These are phyloP conservation scores for Aureobasidium lini DNA, from an alignment of 2,329 filamentous ascomycete genomes.

Conservation along the genomic window DNA sequence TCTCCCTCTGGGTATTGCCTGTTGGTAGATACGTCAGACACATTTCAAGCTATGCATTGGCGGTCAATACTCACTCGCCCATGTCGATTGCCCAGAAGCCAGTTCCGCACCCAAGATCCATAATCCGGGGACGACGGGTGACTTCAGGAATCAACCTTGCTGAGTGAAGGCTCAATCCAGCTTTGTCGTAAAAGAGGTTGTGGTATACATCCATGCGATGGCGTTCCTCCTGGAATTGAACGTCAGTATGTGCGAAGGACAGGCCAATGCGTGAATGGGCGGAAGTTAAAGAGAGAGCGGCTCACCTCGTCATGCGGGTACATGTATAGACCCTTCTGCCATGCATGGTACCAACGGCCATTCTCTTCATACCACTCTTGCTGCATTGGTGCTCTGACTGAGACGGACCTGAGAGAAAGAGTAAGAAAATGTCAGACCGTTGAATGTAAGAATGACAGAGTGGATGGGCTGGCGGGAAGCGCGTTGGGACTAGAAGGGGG, in stretches of 20 bases:
- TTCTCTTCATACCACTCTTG: conserved; percentile 18
- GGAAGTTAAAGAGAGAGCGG: not conserved
- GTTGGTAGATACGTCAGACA: not conserved
- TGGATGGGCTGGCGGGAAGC: not conserved
- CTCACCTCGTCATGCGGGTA: conserved; percentile 18
- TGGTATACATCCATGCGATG: conserved; percentile 17
- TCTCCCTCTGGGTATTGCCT: conserved; percentile 48
- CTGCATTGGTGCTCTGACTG: conserved; percentile 15
- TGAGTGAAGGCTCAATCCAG: conserved; percentile 14
- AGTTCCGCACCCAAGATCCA: conserved; percentile 73
- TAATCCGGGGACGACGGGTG: conserved; percentile 39
- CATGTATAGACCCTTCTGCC: conserved; percentile 17
- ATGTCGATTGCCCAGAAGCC: conserved; percentile 89
- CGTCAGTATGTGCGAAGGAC: not conserved
- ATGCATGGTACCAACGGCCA: conserved; percentile 17
- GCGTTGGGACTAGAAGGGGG: not conserved
- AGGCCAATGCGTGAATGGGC: not conserved
- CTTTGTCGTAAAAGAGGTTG: conserved; percentile 16
- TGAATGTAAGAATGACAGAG: not conserved
- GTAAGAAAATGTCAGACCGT: conserved; percentile 10
- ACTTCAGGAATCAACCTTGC: conserved; percentile 10
- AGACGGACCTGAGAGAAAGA: conserved; percentile 4
- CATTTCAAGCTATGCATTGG: not conserved
- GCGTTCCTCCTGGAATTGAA: conserved; percentile 11
- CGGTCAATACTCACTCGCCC: conserved; percentile 53